Conservation (phyloP, 768 basidiomycete genomes). For the Lentinula edodes region DNA sequence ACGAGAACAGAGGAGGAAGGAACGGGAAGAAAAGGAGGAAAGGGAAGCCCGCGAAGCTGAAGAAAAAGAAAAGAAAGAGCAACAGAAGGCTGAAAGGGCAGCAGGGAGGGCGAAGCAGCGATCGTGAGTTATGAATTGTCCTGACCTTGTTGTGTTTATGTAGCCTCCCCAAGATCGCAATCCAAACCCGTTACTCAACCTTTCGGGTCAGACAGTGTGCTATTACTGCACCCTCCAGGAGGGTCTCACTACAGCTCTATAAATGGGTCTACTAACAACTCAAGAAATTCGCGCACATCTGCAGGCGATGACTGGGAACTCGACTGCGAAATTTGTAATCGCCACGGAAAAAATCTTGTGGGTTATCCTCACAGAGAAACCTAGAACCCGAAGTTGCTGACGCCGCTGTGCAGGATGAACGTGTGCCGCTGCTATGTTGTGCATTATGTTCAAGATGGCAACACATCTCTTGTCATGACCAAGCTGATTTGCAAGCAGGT, state of each 20-base stretch:
- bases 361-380: slow-evolving; percentile 18
- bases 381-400: not conserved
- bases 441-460: slow-evolving; percentile 85
- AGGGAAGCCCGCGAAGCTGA: slow-evolving; percentile 25
- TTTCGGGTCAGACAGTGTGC: not conserved
- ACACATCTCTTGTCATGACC: slow-evolving; percentile 82
- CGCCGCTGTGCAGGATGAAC: slow-evolving; percentile 59
- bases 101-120: not conserved
- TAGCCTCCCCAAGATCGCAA: not conserved
- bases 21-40: slow-evolving; percentile 41
- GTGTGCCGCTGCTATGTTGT: slow-evolving; percentile 74
- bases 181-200: not conserved
- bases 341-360: slow-evolving; percentile 69
- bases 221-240: not conserved
- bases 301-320: slow-evolving; percentile 74
- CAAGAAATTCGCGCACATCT: slow-evolving; percentile 51
- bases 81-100: not conserved
- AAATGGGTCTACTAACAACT: slow-evolving; percentile 32
- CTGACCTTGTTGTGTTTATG: not conserved
- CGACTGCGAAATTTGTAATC: slow-evolving; percentile 82
- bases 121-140: slow-evolving; percentile 2
- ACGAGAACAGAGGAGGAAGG: slow-evolving; percentile 47
- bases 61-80: slow-evolving; percentile 16
- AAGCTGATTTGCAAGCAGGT: slow-evolving; percentile 57
- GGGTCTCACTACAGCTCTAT: not conserved